These are phyloP conservation scores for Jacaranda copaia DNA, from an alignment of 257 asterid species.

Conservation along the genomic window DNA sequence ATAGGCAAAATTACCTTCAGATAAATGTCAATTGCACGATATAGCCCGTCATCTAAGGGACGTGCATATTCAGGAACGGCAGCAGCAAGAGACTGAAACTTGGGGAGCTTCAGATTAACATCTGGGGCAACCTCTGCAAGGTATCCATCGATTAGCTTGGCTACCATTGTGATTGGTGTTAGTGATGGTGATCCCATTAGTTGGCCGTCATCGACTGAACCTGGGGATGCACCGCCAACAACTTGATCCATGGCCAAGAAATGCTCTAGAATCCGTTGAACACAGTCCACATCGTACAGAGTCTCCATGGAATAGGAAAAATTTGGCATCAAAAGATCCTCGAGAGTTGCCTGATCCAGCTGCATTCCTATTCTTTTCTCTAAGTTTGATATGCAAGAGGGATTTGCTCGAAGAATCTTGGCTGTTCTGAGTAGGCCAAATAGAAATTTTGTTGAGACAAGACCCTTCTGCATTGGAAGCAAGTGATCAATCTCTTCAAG, in stretches of 20 bases:
- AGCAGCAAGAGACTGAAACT: constrained; percentile 88
- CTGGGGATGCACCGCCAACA: constrained; percentile 80
- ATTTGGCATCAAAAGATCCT: constrained; percentile 94
- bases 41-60: constrained; percentile 95
- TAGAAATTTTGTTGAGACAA: constrained; percentile 72
- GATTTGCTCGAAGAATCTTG: constrained; percentile 74
- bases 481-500: constrained; percentile 81
- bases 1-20: constrained; percentile 65
- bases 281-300: constrained; percentile 91
- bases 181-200: constrained; percentile 85
- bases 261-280: constrained; percentile 81
- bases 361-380: constrained; percentile 92
- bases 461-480: constrained; percentile 85
- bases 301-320: constrained; percentile 90
- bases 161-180: constrained; percentile 92
- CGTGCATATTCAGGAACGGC: constrained; percentile 93
- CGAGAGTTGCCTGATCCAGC: constrained; percentile 93
- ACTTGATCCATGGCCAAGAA: constrained; percentile 84
- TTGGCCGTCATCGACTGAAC: constrained; percentile 73
- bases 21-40: constrained; percentile 92
- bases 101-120: constrained; percentile 82
- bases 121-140: constrained; percentile 98
- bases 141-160: constrained; percentile 88
- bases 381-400: constrained; percentile 63
- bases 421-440: constrained; percentile 88